phyloP scores from a whole-genome alignment of 2,329 filamentous ascomycete genomes.

The Aspergillus floridensis region DNA sequence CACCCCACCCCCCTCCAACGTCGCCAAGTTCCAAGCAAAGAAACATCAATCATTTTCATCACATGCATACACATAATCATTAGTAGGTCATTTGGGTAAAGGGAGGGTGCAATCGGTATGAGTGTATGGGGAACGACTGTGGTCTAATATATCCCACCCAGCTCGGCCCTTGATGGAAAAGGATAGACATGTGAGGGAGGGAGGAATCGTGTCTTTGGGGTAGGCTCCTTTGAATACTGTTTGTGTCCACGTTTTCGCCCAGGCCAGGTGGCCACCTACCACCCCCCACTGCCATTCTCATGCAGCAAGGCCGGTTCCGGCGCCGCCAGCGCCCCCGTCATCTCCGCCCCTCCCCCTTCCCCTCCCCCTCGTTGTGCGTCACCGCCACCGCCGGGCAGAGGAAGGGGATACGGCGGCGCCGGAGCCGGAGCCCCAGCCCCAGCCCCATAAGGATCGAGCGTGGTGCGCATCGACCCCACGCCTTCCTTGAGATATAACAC shows the following conservation, averaged over 20 bases:
- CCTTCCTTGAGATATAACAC: constrained; percentile 73
- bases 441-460: constrained; percentile 34
- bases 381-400: background rate
- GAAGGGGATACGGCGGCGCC: constrained; percentile 11
- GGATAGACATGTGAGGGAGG: no score
- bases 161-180: no score
- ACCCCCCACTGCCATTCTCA: constrained; percentile 22
- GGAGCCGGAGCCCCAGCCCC: background rate
- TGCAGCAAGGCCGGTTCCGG: constrained; percentile 19
- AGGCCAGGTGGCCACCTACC: background rate
- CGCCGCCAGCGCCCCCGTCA: background rate
- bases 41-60: background rate
- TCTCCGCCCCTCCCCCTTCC: background rate
- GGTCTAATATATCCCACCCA: no score
- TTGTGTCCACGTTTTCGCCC: no score
- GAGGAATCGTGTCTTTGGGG: no score
- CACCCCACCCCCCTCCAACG: background rate
- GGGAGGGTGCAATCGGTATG: no score
- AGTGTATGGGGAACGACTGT: no score
- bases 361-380: background rate
- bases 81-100: background rate
- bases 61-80: background rate
- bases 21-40: background rate
- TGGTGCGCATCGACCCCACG: constrained; percentile 44
- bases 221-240: no score